phyloP scores from a whole-genome alignment of 2,329 filamentous ascomycete genomes.

The Ceratocystis eucalypticola region DNA sequence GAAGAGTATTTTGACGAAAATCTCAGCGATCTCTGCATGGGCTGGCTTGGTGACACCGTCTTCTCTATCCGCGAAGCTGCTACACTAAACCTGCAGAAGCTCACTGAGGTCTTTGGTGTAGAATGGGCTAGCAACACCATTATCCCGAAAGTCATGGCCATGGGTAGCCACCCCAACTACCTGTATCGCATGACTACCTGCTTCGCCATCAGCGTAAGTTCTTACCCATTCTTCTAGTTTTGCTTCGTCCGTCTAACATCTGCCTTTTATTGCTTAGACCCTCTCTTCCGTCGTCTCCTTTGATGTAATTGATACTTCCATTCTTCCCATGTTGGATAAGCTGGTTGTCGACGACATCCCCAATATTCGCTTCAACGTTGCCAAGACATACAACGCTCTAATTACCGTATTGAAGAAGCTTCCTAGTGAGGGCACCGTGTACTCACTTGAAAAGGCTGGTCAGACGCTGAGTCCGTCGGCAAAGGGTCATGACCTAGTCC shows the following conservation, averaged over 20 bases:
- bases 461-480: slow-evolving; percentile 49
- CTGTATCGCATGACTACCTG: slow-evolving; percentile 99
- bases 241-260: slow-evolving; percentile 20
- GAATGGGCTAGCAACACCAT: slow-evolving; percentile 96
- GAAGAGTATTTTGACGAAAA: slow-evolving; percentile 99
- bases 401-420: slow-evolving; percentile 86
- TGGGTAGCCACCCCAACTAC: slow-evolving; percentile 97
- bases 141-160: slow-evolving; percentile 95
- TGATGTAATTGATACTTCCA: slow-evolving; percentile 82
- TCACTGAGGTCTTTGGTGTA: slow-evolving; percentile 95
- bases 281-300: slow-evolving; percentile 85
- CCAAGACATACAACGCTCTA: slow-evolving; percentile 86
- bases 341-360: slow-evolving; percentile 89
- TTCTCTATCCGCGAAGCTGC: slow-evolving; percentile 97
- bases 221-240: slow-evolving; percentile 18
- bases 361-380: slow-evolving; percentile 98
- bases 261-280: slow-evolving; percentile 46
- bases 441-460: slow-evolving; percentile 69
- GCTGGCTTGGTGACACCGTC: slow-evolving; percentile 94
- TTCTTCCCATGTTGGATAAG: slow-evolving; percentile 91
- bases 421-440: slow-evolving; percentile 75
- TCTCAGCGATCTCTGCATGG: slow-evolving; percentile 89
- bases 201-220: slow-evolving; percentile 86
- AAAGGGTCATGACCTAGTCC: slow-evolving; percentile 65
- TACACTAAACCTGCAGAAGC: slow-evolving; percentile 93